phyloP scores from a whole-genome alignment of 2,329 filamentous ascomycete species.

The Trichophaea hybrida region DNA sequence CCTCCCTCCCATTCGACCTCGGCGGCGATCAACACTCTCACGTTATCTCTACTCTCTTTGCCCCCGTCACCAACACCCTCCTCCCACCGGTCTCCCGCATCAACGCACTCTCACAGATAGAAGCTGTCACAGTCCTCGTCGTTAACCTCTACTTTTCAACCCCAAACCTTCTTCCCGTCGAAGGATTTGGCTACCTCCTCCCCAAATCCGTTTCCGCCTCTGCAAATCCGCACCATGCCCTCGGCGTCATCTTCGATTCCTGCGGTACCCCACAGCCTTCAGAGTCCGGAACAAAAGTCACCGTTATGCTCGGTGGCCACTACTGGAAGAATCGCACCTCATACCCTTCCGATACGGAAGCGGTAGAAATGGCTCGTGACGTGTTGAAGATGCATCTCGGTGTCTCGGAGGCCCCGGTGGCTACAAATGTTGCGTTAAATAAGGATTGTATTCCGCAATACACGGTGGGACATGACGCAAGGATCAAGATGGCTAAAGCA shows the following conservation, averaged over 20 bases:
- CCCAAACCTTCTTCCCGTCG: slow-evolving; percentile 47
- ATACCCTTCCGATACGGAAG: slow-evolving; percentile 43
- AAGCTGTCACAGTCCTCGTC: slow-evolving; percentile 71
- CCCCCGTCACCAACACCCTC: slow-evolving; percentile 25
- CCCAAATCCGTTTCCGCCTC: slow-evolving; percentile 55
- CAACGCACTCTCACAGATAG: slow-evolving; percentile 40
- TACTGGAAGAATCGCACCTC: slow-evolving; percentile 57
- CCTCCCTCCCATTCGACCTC: neutral
- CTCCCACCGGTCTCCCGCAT: slow-evolving; percentile 27
- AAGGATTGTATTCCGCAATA: slow-evolving; percentile 83
- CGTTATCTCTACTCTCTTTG: slow-evolving; percentile 50
- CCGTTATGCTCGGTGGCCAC: slow-evolving; percentile 89
- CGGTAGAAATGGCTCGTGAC: slow-evolving; percentile 51
- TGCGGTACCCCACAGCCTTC: slow-evolving; percentile 38
- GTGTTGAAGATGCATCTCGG: slow-evolving; percentile 60
- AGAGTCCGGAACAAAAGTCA: slow-evolving; percentile 60
- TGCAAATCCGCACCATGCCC: slow-evolving; percentile 65
- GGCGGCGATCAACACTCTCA: slow-evolving; percentile 29
- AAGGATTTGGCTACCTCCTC: slow-evolving; percentile 84
- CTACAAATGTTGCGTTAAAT: slow-evolving; percentile 47
- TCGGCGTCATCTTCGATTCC: slow-evolving; percentile 88
- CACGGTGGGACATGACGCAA: slow-evolving; percentile 56
- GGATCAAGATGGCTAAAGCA: slow-evolving; percentile 36
- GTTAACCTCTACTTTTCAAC: slow-evolving; percentile 76
- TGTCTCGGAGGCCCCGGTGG: slow-evolving; percentile 48